Conservation (phyloP, 768 basidiomycete genomes). For the Candolleomyces efflorescens region DNA sequence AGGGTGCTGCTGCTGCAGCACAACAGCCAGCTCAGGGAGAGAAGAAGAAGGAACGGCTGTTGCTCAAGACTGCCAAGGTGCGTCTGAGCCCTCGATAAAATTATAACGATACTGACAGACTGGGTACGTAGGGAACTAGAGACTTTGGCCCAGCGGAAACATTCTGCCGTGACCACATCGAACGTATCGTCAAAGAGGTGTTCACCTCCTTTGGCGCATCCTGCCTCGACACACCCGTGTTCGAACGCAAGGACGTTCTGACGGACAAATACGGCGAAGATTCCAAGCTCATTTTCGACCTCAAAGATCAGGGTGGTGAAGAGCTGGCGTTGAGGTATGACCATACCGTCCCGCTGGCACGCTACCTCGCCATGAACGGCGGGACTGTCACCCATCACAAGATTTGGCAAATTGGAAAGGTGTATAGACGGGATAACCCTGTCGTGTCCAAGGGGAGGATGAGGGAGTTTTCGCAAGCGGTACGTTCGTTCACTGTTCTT, state of each 20-base stretch:
- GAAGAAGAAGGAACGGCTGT: conserved; percentile 65
- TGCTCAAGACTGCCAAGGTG: conserved; percentile 93
- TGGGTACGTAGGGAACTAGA: conserved; percentile 68
- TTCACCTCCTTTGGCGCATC: conserved; percentile 88
- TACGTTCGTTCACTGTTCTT: conserved; percentile 33
- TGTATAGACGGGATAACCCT: conserved; percentile 93
- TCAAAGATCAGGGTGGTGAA: conserved; percentile 97
- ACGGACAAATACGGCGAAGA: conserved; percentile 98
- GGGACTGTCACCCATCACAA: conserved; percentile 71
- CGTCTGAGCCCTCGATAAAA: conserved; percentile 18
- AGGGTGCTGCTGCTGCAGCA: conserved; percentile 24
- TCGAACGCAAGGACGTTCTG: conserved; percentile 94
- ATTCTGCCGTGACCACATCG: conserved; percentile 87
- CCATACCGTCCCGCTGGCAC: conserved; percentile 93
- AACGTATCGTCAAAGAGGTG: conserved; percentile 79
- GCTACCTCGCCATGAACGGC: conserved; percentile 95
- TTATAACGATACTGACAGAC: neutral
- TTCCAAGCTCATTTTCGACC: conserved; percentile 94
- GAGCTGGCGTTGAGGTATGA: conserved; percentile 93
- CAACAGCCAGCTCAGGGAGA: conserved; percentile 28
- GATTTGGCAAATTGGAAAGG: conserved; percentile 98
- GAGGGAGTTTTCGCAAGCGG: conserved; percentile 98
- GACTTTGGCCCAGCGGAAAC: conserved; percentile 94
- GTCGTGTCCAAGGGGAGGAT: conserved; percentile 98
- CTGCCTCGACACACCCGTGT: conserved; percentile 96